A percentile compares a stretch with the other conserved stretches of the same genome.
These are phyloP conservation scores for Pterulicium gracile DNA, from an alignment of 1,284 basidiomycete genomes.

Conservation along the genomic window DNA sequence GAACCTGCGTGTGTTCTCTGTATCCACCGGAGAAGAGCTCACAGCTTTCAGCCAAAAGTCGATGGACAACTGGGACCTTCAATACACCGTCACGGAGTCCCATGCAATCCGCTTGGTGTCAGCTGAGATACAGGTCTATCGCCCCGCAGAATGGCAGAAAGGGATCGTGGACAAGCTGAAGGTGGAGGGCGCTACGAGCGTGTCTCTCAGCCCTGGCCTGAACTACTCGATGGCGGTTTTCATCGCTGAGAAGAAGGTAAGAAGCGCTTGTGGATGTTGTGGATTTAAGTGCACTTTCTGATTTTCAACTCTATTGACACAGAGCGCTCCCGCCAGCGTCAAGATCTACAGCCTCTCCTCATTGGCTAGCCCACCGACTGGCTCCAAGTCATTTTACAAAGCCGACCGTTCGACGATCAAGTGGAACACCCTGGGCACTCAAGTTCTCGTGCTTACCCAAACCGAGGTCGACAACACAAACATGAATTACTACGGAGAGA, in stretches of 20 bases:
- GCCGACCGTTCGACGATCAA: constrained; percentile 91
- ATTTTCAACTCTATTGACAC: constrained; percentile 4
- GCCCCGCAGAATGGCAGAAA: constrained; percentile 68
- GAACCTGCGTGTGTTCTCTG: constrained; percentile 82
- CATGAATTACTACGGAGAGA: constrained; percentile 98
- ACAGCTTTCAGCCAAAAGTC: constrained; percentile 78
- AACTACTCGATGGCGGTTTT: constrained; percentile 86
- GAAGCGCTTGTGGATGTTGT: no score
- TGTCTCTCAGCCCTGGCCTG: constrained; percentile 72
- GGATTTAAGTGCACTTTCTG: no score
- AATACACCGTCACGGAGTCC: constrained; percentile 87
- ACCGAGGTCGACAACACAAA: constrained; percentile 96
- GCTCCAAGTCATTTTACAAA: constrained; percentile 92
- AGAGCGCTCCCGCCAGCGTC: constrained; percentile 88
- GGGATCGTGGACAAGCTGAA: constrained; percentile 75
- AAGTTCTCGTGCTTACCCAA: constrained; percentile 84
- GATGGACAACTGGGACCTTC: constrained; percentile 79
- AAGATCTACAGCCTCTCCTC: constrained; percentile 74
- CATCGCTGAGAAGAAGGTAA: constrained; percentile 85
- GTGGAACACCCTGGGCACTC: constrained; percentile 90
- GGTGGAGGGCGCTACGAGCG: constrained; percentile 71
- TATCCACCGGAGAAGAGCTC: constrained; percentile 72
- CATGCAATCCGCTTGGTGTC: constrained; percentile 80
- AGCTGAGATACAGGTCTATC: constrained; percentile 84
- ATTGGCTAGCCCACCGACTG: constrained; percentile 49